phyloP scores from a whole-genome alignment of 148 eudicot species.

The Cornus suecica region DNA sequence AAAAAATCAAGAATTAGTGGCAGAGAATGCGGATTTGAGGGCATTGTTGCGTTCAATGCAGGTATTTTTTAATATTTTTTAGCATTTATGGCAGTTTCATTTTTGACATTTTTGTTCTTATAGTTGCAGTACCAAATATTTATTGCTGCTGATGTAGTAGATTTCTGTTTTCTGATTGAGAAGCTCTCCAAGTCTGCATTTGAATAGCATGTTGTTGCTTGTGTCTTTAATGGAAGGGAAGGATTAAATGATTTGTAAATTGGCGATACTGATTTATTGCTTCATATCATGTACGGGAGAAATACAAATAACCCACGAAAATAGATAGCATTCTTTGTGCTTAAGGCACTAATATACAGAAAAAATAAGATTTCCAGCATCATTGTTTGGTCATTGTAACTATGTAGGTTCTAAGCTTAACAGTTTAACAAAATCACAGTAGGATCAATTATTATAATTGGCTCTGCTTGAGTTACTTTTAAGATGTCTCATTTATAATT shows the following conservation, averaged over 20 bases:
- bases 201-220: not conserved
- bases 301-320: not conserved
- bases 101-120: not conserved
- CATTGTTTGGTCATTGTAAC: not conserved
- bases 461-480: not conserved
- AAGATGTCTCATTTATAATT: not conserved
- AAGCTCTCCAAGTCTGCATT: not conserved
- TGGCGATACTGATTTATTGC: not conserved
- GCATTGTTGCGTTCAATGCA: constrained; percentile 91
- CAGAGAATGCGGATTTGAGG: constrained; percentile 92
- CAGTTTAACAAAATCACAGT: not conserved
- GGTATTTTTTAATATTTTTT: constrained; percentile 54
- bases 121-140: not conserved
- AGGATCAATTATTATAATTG: not conserved
- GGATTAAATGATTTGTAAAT: not conserved
- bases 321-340: not conserved
- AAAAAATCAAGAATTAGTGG: constrained; percentile 92
- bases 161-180: not conserved
- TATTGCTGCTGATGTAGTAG: not conserved
- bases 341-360: not conserved
- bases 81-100: not conserved
- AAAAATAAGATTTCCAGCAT: not conserved
- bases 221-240: not conserved
- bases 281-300: not conserved
- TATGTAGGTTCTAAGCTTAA: not conserved